phyloP scores from a whole-genome alignment of 1,284 basidiomycete species.

The Wolfiporia cocos region DNA sequence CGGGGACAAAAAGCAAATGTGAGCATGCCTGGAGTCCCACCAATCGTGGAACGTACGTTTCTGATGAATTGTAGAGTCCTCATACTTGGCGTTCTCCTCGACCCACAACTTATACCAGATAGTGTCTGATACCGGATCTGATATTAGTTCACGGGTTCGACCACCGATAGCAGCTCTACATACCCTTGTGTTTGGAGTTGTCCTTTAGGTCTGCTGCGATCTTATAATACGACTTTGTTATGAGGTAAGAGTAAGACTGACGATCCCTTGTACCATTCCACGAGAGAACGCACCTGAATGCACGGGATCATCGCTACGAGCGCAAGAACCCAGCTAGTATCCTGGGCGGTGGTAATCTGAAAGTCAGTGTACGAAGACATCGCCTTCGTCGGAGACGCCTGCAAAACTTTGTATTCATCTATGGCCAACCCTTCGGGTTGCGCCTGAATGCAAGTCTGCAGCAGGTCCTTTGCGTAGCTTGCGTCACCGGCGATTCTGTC shows the following conservation, averaged over 20 bases:
- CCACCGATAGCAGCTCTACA: background rate
- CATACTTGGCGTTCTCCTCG: background rate
- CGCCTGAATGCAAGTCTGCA: background rate
- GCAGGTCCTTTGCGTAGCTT: constrained; percentile 1
- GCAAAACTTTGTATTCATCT: background rate
- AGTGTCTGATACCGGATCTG: constrained; percentile 1
- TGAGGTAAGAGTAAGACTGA: too few species aligned
- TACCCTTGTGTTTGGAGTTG: background rate
- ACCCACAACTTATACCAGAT: constrained; percentile 6
- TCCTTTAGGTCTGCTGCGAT: background rate
- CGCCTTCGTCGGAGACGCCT: constrained; percentile 1
- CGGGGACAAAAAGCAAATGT: background rate
- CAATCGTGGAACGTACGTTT: background rate
- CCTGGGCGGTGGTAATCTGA: constrained; percentile 1
- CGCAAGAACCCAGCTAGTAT: constrained; percentile 1
- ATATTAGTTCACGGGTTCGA: background rate
- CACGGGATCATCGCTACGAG: constrained; percentile 8
- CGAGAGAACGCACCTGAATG: constrained; percentile 6
- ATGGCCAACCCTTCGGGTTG: constrained; percentile 1
- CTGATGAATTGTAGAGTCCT: background rate
- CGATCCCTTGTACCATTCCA: too few species aligned
- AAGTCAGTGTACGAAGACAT: constrained; percentile 4
- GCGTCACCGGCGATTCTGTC: background rate
- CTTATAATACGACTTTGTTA: background rate
- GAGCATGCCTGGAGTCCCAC: too few species aligned